Percentiles rank a stretch among this genome's conserved stretches.
These are phyloP conservation scores for Kwoniella sp. DNA, from an alignment of 768 basidiomycete genomes.

Conservation along the genomic window DNA sequence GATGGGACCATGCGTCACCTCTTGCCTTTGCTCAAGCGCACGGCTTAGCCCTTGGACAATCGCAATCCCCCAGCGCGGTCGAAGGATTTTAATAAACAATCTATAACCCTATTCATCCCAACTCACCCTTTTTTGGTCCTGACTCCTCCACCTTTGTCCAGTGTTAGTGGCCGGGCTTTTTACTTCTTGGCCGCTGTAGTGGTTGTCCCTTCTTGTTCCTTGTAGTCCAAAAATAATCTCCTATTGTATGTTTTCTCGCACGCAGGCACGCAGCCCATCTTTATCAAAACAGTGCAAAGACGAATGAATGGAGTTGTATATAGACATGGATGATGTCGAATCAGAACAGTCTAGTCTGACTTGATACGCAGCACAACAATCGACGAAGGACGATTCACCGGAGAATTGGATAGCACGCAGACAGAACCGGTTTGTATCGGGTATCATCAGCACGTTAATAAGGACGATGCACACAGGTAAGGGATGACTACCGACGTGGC, in stretches of 20 bases:
- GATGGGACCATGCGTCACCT: not conserved
- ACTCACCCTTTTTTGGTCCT: not conserved
- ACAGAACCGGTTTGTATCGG: too few relatives aligned
- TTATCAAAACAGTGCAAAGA: not conserved
- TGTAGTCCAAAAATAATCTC: not conserved
- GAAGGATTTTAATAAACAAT: constrained; percentile 4
- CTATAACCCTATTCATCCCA: not conserved
- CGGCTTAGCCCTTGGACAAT: not conserved
- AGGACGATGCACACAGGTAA: too few relatives aligned
- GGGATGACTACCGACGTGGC: too few relatives aligned
- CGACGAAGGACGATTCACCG: too few relatives aligned
- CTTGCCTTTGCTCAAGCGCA: not conserved
- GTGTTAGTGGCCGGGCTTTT: not conserved
- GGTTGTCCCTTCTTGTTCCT: not conserved
- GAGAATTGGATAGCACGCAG: too few relatives aligned
- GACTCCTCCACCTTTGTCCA: too few relatives aligned
- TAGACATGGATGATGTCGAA: not conserved
- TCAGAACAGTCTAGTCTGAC: too few relatives aligned
- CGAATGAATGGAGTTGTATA: constrained; percentile 2
- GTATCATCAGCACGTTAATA: too few relatives aligned
- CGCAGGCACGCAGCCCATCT: not conserved
- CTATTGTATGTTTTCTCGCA: not conserved
- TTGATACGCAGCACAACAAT: too few relatives aligned
- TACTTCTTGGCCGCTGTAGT: not conserved
- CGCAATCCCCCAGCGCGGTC: not conserved